A percentile compares a stretch with the other conserved stretches of the same genome.
Conservation (phyloP, 352 stramenopile genomes). For the Pythium dissotocum region DNA sequence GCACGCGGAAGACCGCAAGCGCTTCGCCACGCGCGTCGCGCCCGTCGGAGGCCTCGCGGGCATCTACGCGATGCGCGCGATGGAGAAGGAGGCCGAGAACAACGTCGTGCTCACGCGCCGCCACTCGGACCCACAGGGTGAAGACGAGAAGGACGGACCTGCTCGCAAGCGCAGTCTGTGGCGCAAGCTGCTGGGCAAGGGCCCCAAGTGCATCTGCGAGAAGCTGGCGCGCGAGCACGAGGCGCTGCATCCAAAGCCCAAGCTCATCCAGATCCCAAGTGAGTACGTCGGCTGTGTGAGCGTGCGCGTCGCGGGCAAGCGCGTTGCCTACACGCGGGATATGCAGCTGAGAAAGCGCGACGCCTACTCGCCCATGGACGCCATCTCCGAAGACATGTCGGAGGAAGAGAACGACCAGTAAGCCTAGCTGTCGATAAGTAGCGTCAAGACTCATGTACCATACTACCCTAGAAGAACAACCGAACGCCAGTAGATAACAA, state of each 20-base stretch:
- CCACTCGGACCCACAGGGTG: conserved; percentile 2
- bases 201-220: conserved; percentile 55
- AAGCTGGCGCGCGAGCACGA: conserved; percentile 17
- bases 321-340: conserved; percentile 51
- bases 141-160: conserved; percentile 1
- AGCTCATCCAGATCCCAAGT: conserved; percentile 41
- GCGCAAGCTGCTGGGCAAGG: conserved; percentile 55
- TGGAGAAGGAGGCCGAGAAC: conserved; percentile 4
- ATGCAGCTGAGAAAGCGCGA: conserved; percentile 46
- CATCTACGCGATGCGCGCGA: conserved; percentile 11
- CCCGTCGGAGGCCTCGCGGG: conserved; percentile 13
- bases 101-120: conserved; percentile 21
- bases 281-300: conserved; percentile 45
- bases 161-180: conserved; percentile 50
- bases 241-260: conserved; percentile 5
- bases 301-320: conserved; percentile 51
- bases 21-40: conserved; percentile 1
- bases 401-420: conserved; percentile 8
- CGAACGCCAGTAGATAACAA: background rate
- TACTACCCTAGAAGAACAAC: background rate
- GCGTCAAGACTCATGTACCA: background rate
- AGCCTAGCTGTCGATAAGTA: background rate
- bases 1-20: background rate
- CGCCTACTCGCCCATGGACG: conserved; percentile 47
- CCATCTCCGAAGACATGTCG: conserved; percentile 37